phyloP scores from a whole-genome alignment of 2,329 filamentous ascomycete species.

The Emergomyces africanus region DNA sequence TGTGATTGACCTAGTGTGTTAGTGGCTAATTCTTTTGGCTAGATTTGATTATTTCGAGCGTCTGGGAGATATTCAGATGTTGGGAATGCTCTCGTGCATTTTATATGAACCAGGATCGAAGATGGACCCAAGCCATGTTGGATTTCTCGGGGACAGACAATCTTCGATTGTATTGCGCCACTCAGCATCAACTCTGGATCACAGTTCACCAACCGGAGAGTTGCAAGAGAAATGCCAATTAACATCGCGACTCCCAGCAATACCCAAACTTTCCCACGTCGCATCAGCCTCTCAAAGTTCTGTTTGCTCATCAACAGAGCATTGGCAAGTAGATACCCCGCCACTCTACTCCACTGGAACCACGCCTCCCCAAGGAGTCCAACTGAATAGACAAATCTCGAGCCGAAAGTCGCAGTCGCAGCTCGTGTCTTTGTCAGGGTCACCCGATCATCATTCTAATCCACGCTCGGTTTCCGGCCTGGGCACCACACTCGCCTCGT shows the following conservation, averaged over 20 bases:
- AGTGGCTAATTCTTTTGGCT: neutral
- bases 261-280: slow-evolving; percentile 20
- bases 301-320: slow-evolving; percentile 38
- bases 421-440: slow-evolving; percentile 27
- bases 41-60: slow-evolving; percentile 46
- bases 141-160: slow-evolving; percentile 15
- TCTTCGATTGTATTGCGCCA: slow-evolving; percentile 30
- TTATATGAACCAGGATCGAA: slow-evolving; percentile 36
- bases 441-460: slow-evolving; percentile 29
- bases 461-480: slow-evolving; percentile 28
- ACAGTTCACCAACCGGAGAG: slow-evolving; percentile 31
- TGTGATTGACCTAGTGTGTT: neutral
- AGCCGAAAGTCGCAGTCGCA: slow-evolving; percentile 32
- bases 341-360: slow-evolving; percentile 41
- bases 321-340: slow-evolving; percentile 37
- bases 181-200: slow-evolving; percentile 35
- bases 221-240: slow-evolving; percentile 31
- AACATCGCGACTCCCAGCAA: slow-evolving; percentile 20
- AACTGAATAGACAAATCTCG: slow-evolving; percentile 26
- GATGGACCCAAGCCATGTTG: slow-evolving; percentile 24
- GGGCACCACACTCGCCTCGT: slow-evolving; percentile 31
- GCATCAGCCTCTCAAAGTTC: slow-evolving; percentile 31
- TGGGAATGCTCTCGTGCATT: slow-evolving; percentile 52
- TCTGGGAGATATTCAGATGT: slow-evolving; percentile 51
- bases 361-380: slow-evolving; percentile 37